Conservation (phyloP, 1,284 basidiomycete species). For the Cutaneotrichosporon spelunceum region DNA sequence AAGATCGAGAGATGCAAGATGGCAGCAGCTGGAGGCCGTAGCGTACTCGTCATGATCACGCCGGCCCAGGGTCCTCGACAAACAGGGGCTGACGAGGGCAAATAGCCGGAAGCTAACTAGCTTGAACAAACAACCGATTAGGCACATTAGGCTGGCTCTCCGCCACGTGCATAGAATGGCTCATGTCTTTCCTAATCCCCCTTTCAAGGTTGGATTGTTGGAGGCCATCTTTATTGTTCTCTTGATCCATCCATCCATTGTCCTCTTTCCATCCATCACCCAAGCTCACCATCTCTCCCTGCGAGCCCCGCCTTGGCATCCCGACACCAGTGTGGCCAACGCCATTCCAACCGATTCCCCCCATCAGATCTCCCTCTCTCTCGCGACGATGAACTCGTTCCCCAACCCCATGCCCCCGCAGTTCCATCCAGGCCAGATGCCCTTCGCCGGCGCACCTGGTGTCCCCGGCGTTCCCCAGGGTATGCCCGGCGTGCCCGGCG, state of each 20-base stretch:
- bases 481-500: conserved; percentile 3
- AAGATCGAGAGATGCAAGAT: not conserved
- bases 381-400: conserved; percentile 19
- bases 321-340: not conserved
- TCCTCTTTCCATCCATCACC: no score
- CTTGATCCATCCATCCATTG: not conserved
- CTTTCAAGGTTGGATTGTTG: no score
- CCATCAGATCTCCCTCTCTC: not conserved
- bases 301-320: not conserved
- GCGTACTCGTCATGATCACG: not conserved
- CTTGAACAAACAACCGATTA: no score
- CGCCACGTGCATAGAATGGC: no score
- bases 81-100: no score
- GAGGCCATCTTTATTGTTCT: not conserved
- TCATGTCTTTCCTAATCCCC: no score
- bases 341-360: not conserved
- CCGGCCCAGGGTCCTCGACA: no score
- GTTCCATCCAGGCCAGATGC: conserved; percentile 13
- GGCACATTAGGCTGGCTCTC: no score
- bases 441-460: conserved; percentile 6
- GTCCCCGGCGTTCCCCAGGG: conserved; percentile 1
- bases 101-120: no score
- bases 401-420: conserved; percentile 21
- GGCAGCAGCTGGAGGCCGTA: not conserved
- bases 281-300: not conserved